Conservation (phyloP, 2,329 filamentous ascomycete species). For the Calonectria naviculata region DNA sequence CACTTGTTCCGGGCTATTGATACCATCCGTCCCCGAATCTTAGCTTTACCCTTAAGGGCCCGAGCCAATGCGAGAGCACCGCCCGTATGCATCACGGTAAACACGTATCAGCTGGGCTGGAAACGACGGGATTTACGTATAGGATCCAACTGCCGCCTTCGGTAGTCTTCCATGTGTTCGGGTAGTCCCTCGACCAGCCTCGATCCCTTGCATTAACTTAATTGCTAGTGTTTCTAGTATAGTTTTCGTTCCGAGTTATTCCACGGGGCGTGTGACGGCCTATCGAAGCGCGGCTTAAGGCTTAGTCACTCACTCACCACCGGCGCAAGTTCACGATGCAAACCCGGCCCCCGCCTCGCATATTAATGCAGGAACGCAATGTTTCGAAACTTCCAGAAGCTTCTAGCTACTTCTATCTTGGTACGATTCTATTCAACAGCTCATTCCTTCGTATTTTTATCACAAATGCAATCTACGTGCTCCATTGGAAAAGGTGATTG, state of each 20-base stretch:
- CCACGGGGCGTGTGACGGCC: background rate
- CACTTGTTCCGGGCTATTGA: background rate
- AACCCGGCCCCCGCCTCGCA: background rate
- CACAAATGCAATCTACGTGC: no score
- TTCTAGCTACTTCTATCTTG: background rate
- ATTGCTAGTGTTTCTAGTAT: slow-evolving; percentile 5
- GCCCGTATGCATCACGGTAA: background rate
- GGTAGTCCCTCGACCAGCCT: background rate
- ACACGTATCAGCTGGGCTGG: background rate
- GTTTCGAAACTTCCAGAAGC: background rate
- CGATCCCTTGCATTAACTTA: background rate
- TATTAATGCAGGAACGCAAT: background rate
- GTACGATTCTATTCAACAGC: background rate
- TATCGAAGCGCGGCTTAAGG: background rate
- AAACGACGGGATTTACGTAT: background rate
- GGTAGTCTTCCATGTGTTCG: slow-evolving; percentile 3
- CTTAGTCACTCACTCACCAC: background rate
- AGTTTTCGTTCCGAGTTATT: background rate
- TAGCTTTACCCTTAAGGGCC: background rate
- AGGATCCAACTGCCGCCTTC: background rate
- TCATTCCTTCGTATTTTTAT: no score
- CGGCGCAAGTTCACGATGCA: background rate
- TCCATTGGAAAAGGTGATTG: no score
- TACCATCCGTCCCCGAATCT: slow-evolving; percentile 4
- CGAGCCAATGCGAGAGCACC: background rate